Evolutionary conservation across 805 yeast species (phyloP).

Genomic region (Candida nonsorbophila): DNA sequence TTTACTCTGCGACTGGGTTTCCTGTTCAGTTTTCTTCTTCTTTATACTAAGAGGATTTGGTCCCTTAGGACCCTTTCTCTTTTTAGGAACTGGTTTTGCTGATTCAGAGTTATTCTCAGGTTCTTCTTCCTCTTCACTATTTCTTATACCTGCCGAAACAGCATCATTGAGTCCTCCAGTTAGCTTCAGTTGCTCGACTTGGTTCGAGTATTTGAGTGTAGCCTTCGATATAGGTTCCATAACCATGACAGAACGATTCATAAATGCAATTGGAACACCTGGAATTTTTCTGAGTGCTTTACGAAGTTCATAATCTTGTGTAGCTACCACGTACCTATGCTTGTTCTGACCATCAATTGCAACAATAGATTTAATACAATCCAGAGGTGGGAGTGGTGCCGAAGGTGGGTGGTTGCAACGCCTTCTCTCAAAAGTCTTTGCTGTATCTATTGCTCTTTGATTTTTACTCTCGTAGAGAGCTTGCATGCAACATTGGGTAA

Average conservation of each 20-base stretch:
- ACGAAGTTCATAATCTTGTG: slow-evolving; percentile 71
- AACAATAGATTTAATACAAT: slow-evolving; percentile 72
- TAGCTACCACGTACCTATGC: slow-evolving; percentile 85
- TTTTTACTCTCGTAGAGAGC: slow-evolving; percentile 68
- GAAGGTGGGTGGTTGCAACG: slow-evolving; percentile 81
- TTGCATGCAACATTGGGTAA: slow-evolving; percentile 94
- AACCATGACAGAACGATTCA: slow-evolving; percentile 89
- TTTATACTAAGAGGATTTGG: slow-evolving; percentile 91
- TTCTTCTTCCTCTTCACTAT: slow-evolving; percentile 14
- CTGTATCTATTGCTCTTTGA: slow-evolving; percentile 73
- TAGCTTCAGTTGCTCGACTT: slow-evolving; percentile 62
- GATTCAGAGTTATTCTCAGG: slow-evolving; percentile 4
- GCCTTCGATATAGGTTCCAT: slow-evolving; percentile 89
- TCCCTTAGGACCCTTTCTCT: slow-evolving; percentile 66
- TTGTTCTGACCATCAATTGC: slow-evolving; percentile 72
- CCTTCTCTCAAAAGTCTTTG: slow-evolving; percentile 83
- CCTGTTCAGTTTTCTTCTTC: slow-evolving; percentile 49
- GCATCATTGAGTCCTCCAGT: slow-evolving; percentile 73
- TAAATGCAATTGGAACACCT: slow-evolving; percentile 83
- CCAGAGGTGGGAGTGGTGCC: slow-evolving; percentile 57
- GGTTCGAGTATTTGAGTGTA: slow-evolving; percentile 36
- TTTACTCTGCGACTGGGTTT: slow-evolving; percentile 3
- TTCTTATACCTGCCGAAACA: slow-evolving; percentile 41
- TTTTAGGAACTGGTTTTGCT: slow-evolving; percentile 25
- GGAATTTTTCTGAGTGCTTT: slow-evolving; percentile 68